Percentiles rank a stretch among this genome's conserved stretches.
phyloP scores from a whole-genome alignment of 345 rosid species.

The Sisymbrium altissimum region DNA sequence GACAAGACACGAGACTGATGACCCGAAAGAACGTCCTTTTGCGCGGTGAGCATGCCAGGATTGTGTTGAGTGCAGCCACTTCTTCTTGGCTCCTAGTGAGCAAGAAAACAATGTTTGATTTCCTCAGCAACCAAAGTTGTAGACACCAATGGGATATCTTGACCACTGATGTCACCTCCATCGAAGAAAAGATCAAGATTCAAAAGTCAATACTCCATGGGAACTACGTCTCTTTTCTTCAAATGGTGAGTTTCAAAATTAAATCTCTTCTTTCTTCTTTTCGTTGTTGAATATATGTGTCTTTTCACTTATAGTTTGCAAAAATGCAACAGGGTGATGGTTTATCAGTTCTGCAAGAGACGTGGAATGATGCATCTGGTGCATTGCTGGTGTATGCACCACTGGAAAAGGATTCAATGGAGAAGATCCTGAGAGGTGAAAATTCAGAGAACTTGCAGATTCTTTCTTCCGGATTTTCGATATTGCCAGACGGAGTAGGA shows the following conservation, averaged over 20 bases:
- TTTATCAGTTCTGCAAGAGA: slow-evolving; percentile 54
- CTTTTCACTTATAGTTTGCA: slow-evolving; percentile 3
- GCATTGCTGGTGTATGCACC: slow-evolving; percentile 57
- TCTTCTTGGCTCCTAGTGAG: slow-evolving; percentile 51
- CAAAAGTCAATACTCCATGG: slow-evolving; percentile 29
- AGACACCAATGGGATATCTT: slow-evolving; percentile 53
- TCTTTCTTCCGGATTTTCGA: slow-evolving; percentile 52
- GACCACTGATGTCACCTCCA: slow-evolving; percentile 28
- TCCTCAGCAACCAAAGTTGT: slow-evolving; percentile 32
- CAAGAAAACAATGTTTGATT: slow-evolving; percentile 41
- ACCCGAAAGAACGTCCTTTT: slow-evolving; percentile 29
- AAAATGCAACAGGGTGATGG: slow-evolving; percentile 14
- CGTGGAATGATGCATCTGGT: slow-evolving; percentile 49
- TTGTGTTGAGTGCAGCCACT: slow-evolving; percentile 47
- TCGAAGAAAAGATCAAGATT: slow-evolving; percentile 35
- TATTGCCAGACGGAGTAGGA: slow-evolving; percentile 39
- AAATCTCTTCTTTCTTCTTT: background rate
- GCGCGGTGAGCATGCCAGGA: slow-evolving; percentile 32
- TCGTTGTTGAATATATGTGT: background rate
- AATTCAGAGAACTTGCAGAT: slow-evolving; percentile 32
- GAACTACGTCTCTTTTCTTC: slow-evolving; percentile 44
- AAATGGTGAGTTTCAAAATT: slow-evolving; percentile 31
- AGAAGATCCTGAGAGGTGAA: slow-evolving; percentile 33
- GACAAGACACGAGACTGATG: slow-evolving; percentile 41
- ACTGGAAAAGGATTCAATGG: slow-evolving; percentile 32